Percentiles rank a stretch among this genome's conserved stretches.
These are phyloP conservation scores for Linnemannia hyalina DNA, from an alignment of 192 early-diverging fungal species.

Conservation along the genomic window DNA sequence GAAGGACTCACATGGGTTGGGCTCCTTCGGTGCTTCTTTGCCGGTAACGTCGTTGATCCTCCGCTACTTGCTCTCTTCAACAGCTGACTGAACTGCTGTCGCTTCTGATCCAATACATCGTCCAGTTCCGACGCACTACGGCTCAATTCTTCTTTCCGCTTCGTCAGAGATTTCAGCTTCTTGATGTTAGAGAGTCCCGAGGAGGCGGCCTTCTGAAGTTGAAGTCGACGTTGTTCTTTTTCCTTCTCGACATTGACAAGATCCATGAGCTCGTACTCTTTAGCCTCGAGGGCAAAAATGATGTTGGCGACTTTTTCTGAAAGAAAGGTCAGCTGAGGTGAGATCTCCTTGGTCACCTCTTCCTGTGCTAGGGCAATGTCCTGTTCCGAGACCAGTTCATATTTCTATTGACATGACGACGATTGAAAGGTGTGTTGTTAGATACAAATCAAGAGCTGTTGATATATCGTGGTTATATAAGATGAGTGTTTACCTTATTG, in stretches of 20 bases:
- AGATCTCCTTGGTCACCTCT: slow-evolving; percentile 25
- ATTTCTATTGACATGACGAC: slow-evolving; percentile 6
- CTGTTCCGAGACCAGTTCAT: slow-evolving; percentile 45
- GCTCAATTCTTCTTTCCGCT: slow-evolving; percentile 50
- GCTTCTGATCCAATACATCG: slow-evolving; percentile 38
- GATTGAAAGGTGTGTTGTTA: background rate
- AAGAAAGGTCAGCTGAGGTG: slow-evolving; percentile 19
- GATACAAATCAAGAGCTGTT: background rate
- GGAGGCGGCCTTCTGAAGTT: slow-evolving; percentile 23
- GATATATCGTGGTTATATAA: background rate
- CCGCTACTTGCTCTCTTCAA: background rate
- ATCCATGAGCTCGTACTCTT: slow-evolving; percentile 30
- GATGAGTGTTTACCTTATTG: slow-evolving; percentile 27
- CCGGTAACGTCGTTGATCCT: slow-evolving; percentile 10
- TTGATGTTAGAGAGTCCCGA: slow-evolving; percentile 44
- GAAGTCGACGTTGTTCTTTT: slow-evolving; percentile 6
- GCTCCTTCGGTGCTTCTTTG: slow-evolving; percentile 5
- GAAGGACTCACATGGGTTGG: slow-evolving; percentile 17
- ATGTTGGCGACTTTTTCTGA: slow-evolving; percentile 25
- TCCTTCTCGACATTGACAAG: slow-evolving; percentile 6
- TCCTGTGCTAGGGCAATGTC: slow-evolving; percentile 30
- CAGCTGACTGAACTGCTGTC: slow-evolving; percentile 30
- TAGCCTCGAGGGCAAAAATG: slow-evolving; percentile 19
- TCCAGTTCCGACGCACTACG: slow-evolving; percentile 34
- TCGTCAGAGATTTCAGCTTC: slow-evolving; percentile 35